phyloP scores from a whole-genome alignment of 192 early-diverging fungal species.

The Rhizoclosmatium sp. region DNA sequence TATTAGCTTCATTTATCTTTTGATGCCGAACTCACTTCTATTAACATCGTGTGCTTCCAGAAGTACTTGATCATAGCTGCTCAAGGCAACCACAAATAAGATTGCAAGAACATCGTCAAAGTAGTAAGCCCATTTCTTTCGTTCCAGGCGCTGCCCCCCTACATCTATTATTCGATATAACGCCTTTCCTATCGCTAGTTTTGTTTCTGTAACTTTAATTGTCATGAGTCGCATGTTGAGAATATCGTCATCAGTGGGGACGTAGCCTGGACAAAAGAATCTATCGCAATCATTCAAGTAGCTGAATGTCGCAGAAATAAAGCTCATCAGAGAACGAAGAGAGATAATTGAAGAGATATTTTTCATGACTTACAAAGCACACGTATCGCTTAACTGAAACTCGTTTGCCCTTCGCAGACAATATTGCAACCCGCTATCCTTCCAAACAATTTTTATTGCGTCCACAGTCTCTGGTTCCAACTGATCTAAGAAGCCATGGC shows the following conservation, averaged over 20 bases:
- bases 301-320: neutral
- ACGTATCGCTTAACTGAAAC: constrained; percentile 54
- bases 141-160: constrained; percentile 66
- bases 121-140: constrained; percentile 69
- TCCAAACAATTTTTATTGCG: constrained; percentile 43
- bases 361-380: constrained; percentile 41
- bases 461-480: neutral
- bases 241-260: constrained; percentile 72
- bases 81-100: constrained; percentile 66
- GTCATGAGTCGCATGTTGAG: constrained; percentile 71
- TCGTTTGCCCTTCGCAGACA: constrained; percentile 44
- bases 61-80: constrained; percentile 63
- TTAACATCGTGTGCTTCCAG: constrained; percentile 62
- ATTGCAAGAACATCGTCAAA: constrained; percentile 69
- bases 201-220: constrained; percentile 69
- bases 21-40: constrained; percentile 36
- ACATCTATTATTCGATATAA: constrained; percentile 66
- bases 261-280: constrained; percentile 53
- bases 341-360: constrained; percentile 4
- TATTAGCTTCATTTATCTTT: neutral
- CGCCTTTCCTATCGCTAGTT: constrained; percentile 47
- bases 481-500: neutral
- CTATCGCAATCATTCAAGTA: constrained; percentile 54
- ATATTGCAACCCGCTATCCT: constrained; percentile 44
- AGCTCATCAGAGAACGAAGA: too few relatives aligned